Evolutionary conservation across 805 yeast species (phyloP), one percentile per base, ranked within the genome.

Genomic region (Wickerhamomyces xylosicus): DNA sequence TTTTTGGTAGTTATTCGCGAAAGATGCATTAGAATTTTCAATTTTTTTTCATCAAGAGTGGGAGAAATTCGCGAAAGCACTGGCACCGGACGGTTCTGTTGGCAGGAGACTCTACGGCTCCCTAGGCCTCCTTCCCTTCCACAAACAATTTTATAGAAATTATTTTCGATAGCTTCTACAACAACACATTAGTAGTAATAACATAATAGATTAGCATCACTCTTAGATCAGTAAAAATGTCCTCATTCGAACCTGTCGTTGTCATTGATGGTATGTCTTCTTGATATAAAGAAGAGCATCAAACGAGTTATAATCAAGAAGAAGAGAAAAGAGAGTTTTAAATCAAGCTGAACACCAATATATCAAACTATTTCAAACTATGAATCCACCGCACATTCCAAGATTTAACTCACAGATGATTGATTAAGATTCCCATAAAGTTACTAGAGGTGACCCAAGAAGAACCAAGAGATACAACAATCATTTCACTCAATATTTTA

Each of bases 171-270:
- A 25, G 29, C 29, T 25, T 25, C 29, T 25, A 25, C 29, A 4
- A 25, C 29, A 25, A 25, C 29, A 25, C 13, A 25, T 4, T 25
- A 25, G 13, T 25, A 25, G 13, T 21, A 25, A n/a, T 8, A 7
- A 10, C 8, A 4, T 7, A 25, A 11, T 11, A 25, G 29, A 25
- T 25, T 25, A 25, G 29, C 29, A 25, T 25, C 29, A 21, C 10
- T 21, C 29, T 16, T 16, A 31, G 33, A 40, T 34, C 41, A 42
- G 38, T 31, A 54, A 60, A 54, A 53, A 65, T 63, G 68, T 59
- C 64, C 45, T 76, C 85, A 68, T 86, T 80, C 70, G 95, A 87
- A 78, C 90, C 94, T 74, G 95, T 84, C 75, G 85, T 85, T 77
- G 96, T 89, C 72, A 82, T 87, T 79, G 96, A 87, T 79, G 95